These are phyloP conservation scores for Macrophomina phaseolina DNA, from an alignment of 2,329 filamentous ascomycete genomes.

Conservation along the genomic window DNA sequence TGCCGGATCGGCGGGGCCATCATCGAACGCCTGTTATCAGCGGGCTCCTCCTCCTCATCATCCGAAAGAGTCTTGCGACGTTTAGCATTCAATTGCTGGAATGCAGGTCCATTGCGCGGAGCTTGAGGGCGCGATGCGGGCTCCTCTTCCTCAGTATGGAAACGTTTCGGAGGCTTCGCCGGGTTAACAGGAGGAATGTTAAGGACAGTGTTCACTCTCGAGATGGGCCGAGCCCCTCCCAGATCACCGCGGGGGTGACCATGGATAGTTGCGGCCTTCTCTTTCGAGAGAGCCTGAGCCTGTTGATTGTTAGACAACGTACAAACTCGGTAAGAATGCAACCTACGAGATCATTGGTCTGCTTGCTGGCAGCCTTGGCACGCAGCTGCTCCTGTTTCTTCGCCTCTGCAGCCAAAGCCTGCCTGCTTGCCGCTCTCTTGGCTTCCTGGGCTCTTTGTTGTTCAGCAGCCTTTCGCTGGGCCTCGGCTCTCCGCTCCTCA, in stretches of 20 bases:
- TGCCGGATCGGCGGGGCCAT: slow-evolving; percentile 87
- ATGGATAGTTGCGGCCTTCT: slow-evolving; percentile 35
- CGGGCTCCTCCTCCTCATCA: slow-evolving; percentile 64
- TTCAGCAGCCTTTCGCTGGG: slow-evolving; percentile 47
- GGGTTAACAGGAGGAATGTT: slow-evolving; percentile 64
- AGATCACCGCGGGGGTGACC: slow-evolving; percentile 55
- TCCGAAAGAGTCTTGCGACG: slow-evolving; percentile 74
- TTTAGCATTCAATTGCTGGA: slow-evolving; percentile 75
- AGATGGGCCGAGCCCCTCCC: slow-evolving; percentile 58
- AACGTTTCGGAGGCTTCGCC: slow-evolving; percentile 74
- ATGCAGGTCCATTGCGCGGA: slow-evolving; percentile 53
- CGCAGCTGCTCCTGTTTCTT: slow-evolving; percentile 30
- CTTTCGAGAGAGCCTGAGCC: slow-evolving; percentile 34
- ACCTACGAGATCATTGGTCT: slow-evolving; percentile 35
- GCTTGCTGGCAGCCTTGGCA: slow-evolving; percentile 26
- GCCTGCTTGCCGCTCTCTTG: slow-evolving; percentile 44
- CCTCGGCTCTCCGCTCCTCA: slow-evolving; percentile 41
- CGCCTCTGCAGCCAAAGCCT: slow-evolving; percentile 37
- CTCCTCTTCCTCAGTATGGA: slow-evolving; percentile 69
- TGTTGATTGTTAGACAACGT: slow-evolving; percentile 6
- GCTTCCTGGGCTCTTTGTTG: slow-evolving; percentile 45
- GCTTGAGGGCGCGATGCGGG: slow-evolving; percentile 59
- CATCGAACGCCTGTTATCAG: slow-evolving; percentile 66
- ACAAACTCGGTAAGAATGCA: not conserved
- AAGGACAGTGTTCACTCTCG: slow-evolving; percentile 67